Conservation (phyloP, 2,329 filamentous ascomycete genomes). For the Penicillium paneum region DNA sequence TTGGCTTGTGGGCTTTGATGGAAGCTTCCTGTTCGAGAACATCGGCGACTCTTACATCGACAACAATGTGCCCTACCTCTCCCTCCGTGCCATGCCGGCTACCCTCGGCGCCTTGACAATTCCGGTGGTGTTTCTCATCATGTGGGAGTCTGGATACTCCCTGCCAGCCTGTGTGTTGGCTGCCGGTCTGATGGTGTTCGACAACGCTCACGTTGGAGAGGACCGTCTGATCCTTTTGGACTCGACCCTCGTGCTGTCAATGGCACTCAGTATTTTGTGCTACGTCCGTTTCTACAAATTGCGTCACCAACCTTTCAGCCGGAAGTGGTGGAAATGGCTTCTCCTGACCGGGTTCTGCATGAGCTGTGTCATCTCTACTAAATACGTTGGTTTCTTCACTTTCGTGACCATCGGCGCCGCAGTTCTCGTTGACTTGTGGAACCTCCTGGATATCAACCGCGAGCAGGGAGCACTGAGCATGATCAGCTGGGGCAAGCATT, state of each 20-base stretch:
- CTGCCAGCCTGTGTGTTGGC: constrained; percentile 87
- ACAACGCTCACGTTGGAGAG: constrained; percentile 97
- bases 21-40: constrained; percentile 97
- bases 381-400: constrained; percentile 95
- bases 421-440: constrained; percentile 92
- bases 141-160: constrained; percentile 99
- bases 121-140: constrained; percentile 90
- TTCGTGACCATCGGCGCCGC: constrained; percentile 96
- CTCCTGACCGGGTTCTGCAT: constrained; percentile 89
- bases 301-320: constrained; percentile 79
- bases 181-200: constrained; percentile 81
- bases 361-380: constrained; percentile 96
- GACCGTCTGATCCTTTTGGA: constrained; percentile 92
- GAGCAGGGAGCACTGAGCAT: constrained; percentile 76
- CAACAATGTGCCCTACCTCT: constrained; percentile 96
- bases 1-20: constrained; percentile 96
- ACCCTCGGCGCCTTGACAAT: constrained; percentile 89
- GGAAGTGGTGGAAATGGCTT: constrained; percentile 99
- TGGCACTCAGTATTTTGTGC: constrained; percentile 89
- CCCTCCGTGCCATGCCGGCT: constrained; percentile 89
- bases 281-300: constrained; percentile 99
- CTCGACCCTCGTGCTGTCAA: constrained; percentile 88
- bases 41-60: constrained; percentile 97
- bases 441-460: constrained; percentile 83
- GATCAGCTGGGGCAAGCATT: constrained; percentile 80